Percentiles rank a stretch among this genome's conserved stretches.
phyloP scores from a whole-genome alignment of 768 basidiomycete genomes.

The Flagelloscypha sp. region DNA sequence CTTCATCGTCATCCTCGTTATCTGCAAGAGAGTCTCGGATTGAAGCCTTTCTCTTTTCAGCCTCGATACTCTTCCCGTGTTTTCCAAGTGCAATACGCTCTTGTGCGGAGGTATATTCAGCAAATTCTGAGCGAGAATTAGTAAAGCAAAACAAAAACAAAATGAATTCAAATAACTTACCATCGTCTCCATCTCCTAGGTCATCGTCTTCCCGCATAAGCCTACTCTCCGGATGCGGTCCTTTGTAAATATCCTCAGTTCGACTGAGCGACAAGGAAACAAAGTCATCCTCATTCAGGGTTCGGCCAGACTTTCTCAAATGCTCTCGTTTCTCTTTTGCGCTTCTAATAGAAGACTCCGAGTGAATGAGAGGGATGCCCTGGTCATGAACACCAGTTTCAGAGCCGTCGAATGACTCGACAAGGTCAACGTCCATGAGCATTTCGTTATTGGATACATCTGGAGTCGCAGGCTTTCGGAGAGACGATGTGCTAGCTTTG shows the following conservation, averaged over 20 bases:
- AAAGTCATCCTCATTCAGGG: slow-evolving; percentile 66
- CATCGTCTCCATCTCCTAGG: slow-evolving; percentile 81
- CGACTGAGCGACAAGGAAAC: slow-evolving; percentile 69
- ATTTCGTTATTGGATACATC: slow-evolving; percentile 46
- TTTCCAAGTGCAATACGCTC: slow-evolving; percentile 82
- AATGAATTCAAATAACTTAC: slow-evolving; percentile 30
- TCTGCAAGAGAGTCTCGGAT: slow-evolving; percentile 81
- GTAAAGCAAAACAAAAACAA: background rate
- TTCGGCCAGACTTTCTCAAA: too few relatives aligned
- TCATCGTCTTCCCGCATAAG: slow-evolving; percentile 83
- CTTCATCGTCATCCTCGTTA: slow-evolving; percentile 79
- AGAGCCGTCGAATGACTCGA: slow-evolving; percentile 15
- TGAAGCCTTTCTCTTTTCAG: slow-evolving; percentile 51
- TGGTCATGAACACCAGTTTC: background rate
- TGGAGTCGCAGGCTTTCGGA: slow-evolving; percentile 32
- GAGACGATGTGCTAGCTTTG: slow-evolving; percentile 64
- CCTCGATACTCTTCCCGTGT: slow-evolving; percentile 68
- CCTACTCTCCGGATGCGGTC: slow-evolving; percentile 81
- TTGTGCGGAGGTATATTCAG: slow-evolving; percentile 82
- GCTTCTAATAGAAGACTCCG: slow-evolving; percentile 59
- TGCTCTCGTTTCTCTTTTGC: slow-evolving; percentile 55
- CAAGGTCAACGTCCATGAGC: slow-evolving; percentile 25
- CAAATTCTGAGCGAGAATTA: slow-evolving; percentile 47
- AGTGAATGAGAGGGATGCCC: slow-evolving; percentile 58
- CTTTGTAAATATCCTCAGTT: slow-evolving; percentile 43